Base-by-base conservation (phyloP, 2,329 filamentous ascomycete genomes). In the Simplicillium aogashimaense region DNA sequence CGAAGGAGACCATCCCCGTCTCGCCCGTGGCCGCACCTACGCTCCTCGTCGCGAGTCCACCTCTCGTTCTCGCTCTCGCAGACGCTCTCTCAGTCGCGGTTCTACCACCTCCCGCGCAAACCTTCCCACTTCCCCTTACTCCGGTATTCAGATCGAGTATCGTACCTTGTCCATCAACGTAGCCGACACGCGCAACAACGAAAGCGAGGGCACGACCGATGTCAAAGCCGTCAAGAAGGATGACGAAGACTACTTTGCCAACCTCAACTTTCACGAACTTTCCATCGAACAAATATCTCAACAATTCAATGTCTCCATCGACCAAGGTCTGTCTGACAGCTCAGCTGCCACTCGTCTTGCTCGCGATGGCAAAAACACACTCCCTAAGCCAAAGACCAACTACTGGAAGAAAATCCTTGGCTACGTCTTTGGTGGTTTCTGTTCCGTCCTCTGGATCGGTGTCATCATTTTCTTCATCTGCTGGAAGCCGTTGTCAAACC, bases 381-480 rank as follows among this genome's bases (percentile, higher is more conserved):
- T 69, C 3, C 62, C 66, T 7, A 54, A 56, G 32, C 56, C 58
- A 20, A 64, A 65, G 47, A 59, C 61, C 5, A 67, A 67, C 50
- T 66, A 68, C 47, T 44, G 53, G 42, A 63, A 60, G 45, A 64
- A 65, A 44, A 52, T 65, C 1, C 47, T 66, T 7, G 44, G 49
- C 5, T 70, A 69, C 43, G 44, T 69, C 42, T 69, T 69, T 48
- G 66, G 66, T 29, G 66, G 66, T 35, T 69, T 69, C 50, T 68
- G 66, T 37, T 67, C 65, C 1, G 56, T 69, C 16, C 57, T 69
- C 11, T 69, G 65, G 65, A 48, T 68, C 29, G 66, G 64, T 14
- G 64, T 65, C 37, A 56, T 69, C 45, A 56, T 69, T 49, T 69
- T 69, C 56, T 69, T 69, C 47, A 49, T 70, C 44, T 69, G 65